Evolutionary conservation across 371 early-diverging fungal species (phyloP).

Genomic region (Mucor racemosus): DNA sequence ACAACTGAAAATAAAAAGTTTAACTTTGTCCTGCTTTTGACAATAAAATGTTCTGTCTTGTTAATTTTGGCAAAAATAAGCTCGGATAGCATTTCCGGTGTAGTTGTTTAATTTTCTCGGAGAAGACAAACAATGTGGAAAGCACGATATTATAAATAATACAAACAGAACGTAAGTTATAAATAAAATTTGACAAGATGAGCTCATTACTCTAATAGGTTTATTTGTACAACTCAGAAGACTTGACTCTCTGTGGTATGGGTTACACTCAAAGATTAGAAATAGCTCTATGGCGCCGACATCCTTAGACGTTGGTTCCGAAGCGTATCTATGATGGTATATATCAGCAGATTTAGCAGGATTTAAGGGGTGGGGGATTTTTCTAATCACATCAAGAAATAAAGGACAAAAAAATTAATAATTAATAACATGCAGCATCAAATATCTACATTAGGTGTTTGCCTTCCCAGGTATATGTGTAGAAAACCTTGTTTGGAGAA

Average conservation of each 20-base stretch:
- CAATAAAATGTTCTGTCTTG: neutral
- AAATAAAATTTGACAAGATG: neutral
- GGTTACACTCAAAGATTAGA: neutral
- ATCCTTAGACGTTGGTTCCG: neutral
- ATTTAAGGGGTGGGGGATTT: too few species aligned
- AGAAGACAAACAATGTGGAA: neutral
- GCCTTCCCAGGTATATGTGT: too few species aligned
- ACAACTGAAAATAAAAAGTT: neutral
- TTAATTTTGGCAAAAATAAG: neutral
- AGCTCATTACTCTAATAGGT: neutral
- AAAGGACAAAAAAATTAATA: too few species aligned
- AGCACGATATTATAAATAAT: neutral
- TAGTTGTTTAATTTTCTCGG: neutral
- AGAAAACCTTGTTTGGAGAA: too few species aligned
- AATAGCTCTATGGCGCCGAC: neutral
- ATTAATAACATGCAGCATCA: too few species aligned
- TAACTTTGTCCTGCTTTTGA: neutral
- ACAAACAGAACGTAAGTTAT: too few species aligned
- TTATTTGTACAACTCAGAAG: neutral
- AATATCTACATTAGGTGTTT: too few species aligned
- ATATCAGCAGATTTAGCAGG: too few species aligned
- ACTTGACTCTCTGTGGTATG: neutral
- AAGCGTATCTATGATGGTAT: neutral
- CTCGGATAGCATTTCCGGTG: neutral
- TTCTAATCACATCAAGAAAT: too few species aligned